These are phyloP conservation scores for Digitaria exilis DNA, from an alignment of 202 grass and related monocot genomes.

Conservation along the genomic window DNA sequence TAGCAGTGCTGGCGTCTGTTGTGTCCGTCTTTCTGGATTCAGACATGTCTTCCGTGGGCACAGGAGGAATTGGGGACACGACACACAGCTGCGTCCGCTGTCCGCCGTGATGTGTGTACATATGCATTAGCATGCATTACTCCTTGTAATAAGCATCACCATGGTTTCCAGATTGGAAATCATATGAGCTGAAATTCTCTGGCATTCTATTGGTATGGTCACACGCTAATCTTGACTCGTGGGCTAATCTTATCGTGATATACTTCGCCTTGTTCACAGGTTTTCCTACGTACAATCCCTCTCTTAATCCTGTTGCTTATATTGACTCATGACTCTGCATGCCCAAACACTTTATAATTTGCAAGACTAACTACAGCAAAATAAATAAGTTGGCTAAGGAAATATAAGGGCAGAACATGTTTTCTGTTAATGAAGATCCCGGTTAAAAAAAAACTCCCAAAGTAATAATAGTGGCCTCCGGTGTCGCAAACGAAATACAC, in stretches of 20 bases:
- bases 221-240: neutral
- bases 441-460: too few species aligned
- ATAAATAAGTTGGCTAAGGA: neutral
- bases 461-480: neutral
- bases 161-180: neutral
- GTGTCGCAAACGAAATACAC: neutral
- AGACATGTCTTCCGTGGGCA: neutral
- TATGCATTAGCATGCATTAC: constrained; percentile 3
- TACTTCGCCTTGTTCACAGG: neutral
- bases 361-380: neutral
- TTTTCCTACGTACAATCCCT: neutral
- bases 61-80: neutral
- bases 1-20: neutral
- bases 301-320: neutral
- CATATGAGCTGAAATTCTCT: neutral
- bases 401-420: neutral
- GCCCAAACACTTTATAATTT: neutral
- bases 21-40: neutral
- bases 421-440: neutral
- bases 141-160: neutral
- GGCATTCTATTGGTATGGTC: neutral
- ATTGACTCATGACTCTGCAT: neutral
- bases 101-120: neutral
- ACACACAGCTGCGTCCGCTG: neutral
- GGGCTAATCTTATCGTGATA: neutral